Evolutionary conservation across 805 yeast species (phyloP).

Genomic region (Diddensiella caesifluorescens): DNA sequence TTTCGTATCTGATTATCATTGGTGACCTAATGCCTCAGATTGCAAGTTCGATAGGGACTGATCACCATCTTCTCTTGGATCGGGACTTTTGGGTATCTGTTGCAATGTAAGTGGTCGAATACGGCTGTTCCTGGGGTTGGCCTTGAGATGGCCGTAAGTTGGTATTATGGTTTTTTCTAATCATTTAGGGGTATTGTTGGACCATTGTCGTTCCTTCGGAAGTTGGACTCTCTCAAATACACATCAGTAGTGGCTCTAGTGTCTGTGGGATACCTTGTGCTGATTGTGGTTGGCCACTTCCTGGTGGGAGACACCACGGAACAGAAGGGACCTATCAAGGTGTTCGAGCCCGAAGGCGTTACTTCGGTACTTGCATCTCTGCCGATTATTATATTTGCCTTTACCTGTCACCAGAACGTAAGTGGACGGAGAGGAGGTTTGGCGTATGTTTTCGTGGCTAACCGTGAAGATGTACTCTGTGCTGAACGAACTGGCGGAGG

Average conservation of each 20-base stretch:
- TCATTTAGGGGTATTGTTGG: conserved; percentile 36
- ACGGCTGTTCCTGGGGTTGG: no score
- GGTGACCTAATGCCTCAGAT: conserved; percentile 69
- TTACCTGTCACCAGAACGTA: conserved; percentile 86
- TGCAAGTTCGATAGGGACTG: conserved; percentile 25
- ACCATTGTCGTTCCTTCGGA: conserved; percentile 68
- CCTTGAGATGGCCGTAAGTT: no score
- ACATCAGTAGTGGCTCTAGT: conserved; percentile 79
- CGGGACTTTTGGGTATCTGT: conserved; percentile 46
- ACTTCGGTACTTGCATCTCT: conserved; percentile 57
- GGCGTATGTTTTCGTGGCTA: neutral
- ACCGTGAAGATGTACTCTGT: conserved; percentile 60
- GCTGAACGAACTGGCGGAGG: conserved; percentile 68
- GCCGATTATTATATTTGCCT: conserved; percentile 92
- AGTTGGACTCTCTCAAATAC: conserved; percentile 75
- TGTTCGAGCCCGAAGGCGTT: conserved; percentile 42
- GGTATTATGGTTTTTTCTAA: conserved; percentile 19
- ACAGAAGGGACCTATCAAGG: conserved; percentile 46
- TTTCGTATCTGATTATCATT: conserved; percentile 63
- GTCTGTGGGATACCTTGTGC: conserved; percentile 71
- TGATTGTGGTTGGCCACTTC: conserved; percentile 70
- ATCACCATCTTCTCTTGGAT: conserved; percentile 18
- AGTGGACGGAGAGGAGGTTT: neutral
- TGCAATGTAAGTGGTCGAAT: conserved; percentile 35
- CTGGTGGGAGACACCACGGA: conserved; percentile 49